phyloP scores from a whole-genome alignment of 768 basidiomycete species.

The Trametes elegans region DNA sequence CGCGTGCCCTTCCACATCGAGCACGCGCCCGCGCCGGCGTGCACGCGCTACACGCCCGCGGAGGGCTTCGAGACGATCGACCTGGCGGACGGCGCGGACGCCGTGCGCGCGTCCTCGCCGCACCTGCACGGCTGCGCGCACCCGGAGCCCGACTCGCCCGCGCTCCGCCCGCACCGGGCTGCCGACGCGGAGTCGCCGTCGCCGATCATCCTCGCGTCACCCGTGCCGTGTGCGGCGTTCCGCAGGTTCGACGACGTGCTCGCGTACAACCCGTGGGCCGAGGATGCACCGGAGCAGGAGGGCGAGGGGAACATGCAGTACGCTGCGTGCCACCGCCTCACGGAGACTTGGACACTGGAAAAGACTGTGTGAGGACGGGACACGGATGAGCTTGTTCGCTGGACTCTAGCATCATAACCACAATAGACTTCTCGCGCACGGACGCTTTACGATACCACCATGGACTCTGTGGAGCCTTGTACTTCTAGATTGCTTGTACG shows the following conservation, averaged over 20 bases:
- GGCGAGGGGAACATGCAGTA: not conserved
- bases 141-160: not conserved
- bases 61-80: conserved; percentile 16
- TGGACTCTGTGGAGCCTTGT: not conserved
- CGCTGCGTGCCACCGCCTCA: not conserved
- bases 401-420: too few species aligned
- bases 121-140: not conserved
- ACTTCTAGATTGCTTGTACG: not conserved
- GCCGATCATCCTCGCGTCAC: conserved; percentile 7
- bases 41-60: not conserved
- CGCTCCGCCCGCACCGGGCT: not conserved
- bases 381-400: not conserved
- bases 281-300: not conserved
- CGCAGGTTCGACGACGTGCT: not conserved
- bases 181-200: conserved; percentile 9
- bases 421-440: too few species aligned
- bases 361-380: not conserved
- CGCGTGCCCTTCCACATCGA: not conserved
- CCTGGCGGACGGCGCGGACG: not conserved
- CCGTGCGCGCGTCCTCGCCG: not conserved
- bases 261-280: not conserved
- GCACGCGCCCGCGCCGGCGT: not conserved
- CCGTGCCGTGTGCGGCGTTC: not conserved
- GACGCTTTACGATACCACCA: not conserved
- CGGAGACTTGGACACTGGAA: not conserved